These are phyloP conservation scores for Lepidium africanum DNA, from an alignment of 345 rosid species.

Conservation along the genomic window DNA sequence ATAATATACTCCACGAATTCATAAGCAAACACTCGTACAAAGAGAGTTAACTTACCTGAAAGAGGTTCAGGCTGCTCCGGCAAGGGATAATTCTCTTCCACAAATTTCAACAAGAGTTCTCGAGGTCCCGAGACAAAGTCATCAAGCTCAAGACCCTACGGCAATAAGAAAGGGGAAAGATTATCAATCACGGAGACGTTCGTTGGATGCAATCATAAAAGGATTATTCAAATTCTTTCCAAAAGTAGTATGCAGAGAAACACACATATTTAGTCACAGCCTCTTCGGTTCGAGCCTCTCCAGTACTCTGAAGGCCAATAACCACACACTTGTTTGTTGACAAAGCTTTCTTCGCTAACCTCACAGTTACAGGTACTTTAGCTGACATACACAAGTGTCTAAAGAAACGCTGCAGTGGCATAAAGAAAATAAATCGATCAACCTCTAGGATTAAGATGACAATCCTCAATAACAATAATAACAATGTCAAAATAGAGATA, in stretches of 20 bases:
- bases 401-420: slow-evolving; percentile 80
- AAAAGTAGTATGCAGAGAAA: slow-evolving; percentile 8
- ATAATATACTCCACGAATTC: background rate
- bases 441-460: slow-evolving; percentile 5
- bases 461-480: slow-evolving; percentile 3
- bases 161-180: slow-evolving; percentile 6
- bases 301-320: slow-evolving; percentile 97
- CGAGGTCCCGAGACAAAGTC: slow-evolving; percentile 99
- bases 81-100: slow-evolving; percentile 93
- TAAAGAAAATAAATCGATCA: slow-evolving; percentile 1
- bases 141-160: slow-evolving; percentile 92
- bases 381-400: slow-evolving; percentile 99
- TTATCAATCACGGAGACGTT: slow-evolving; percentile 1
- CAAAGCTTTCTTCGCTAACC: slow-evolving; percentile 78
- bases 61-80: slow-evolving; percentile 94
- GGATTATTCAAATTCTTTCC: background rate
- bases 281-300: slow-evolving; percentile 99
- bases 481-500: background rate
- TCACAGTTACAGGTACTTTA: slow-evolving; percentile 90
- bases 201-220: background rate
- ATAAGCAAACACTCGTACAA: background rate
- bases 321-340: slow-evolving; percentile 77
- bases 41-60: slow-evolving; percentile 39
- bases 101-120: slow-evolving; percentile 91
- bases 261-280: slow-evolving; percentile 96